A percentile compares a stretch with the other conserved stretches of the same genome.
Evolutionary conservation across 2,329 filamentous ascomycete genomes (phyloP).

Genomic region (Tricladium varicosporioides): DNA sequence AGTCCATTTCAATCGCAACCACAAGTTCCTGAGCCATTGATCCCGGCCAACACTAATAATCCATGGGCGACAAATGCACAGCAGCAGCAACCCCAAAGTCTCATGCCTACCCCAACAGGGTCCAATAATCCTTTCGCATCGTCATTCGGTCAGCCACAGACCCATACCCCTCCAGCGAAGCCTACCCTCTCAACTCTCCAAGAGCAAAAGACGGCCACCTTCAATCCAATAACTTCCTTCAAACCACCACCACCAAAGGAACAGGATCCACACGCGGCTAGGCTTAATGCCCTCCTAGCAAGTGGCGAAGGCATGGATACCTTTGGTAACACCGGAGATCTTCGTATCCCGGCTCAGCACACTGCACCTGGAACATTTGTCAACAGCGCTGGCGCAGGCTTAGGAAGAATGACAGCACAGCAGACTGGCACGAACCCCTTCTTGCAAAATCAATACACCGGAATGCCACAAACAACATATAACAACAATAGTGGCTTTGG

Average conservation of each 20-base stretch:
- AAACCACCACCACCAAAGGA: constrained; percentile 48
- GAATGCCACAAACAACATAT: constrained; percentile 63
- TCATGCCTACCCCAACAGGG: constrained; percentile 84
- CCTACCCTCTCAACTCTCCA: constrained; percentile 73
- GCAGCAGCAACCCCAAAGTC: constrained; percentile 52
- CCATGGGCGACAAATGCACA: constrained; percentile 74
- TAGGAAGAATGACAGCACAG: constrained; percentile 59
- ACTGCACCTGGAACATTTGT: constrained; percentile 95
- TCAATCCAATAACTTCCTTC: constrained; percentile 52
- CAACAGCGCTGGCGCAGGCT: constrained; percentile 86
- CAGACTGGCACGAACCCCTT: constrained; percentile 84
- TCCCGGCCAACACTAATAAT: constrained; percentile 85
- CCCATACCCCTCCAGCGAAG: constrained; percentile 52
- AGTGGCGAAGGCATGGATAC: constrained; percentile 93
- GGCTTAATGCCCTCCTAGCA: constrained; percentile 82
- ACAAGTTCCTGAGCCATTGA: constrained; percentile 53
- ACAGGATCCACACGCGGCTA: constrained; percentile 63
- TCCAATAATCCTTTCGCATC: constrained; percentile 97
- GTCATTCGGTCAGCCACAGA: constrained; percentile 62
- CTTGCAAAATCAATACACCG: constrained; percentile 78
- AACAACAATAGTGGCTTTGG: constrained; percentile 36
- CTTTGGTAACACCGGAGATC: constrained; percentile 93
- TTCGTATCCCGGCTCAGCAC: constrained; percentile 93
- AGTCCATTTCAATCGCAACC: constrained; percentile 43
- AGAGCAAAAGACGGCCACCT: constrained; percentile 76